Evolutionary conservation across 768 basidiomycete genomes (phyloP).

Genomic region (Infundibulicybe gibba): DNA sequence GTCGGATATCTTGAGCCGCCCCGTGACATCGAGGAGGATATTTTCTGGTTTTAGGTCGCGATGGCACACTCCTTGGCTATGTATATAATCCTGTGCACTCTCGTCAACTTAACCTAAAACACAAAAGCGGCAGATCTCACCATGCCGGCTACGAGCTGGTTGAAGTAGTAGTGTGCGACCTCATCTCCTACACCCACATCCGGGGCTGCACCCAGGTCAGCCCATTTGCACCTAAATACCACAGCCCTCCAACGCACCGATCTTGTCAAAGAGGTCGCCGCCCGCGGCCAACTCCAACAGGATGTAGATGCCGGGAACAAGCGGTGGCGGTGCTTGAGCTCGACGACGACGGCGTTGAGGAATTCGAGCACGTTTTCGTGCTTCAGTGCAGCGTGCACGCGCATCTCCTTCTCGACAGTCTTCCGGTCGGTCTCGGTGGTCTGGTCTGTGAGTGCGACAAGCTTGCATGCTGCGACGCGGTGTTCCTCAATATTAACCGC

Average conservation of each 20-base stretch:
- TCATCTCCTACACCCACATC: conserved; percentile 87
- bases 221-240: not conserved
- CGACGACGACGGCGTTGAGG: conserved; percentile 72
- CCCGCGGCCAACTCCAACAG: conserved; percentile 89
- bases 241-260: conserved; percentile 53
- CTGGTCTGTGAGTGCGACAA: conserved; percentile 60
- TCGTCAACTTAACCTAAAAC: not conserved
- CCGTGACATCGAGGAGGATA: conserved; percentile 77
- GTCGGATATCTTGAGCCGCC: conserved; percentile 89
- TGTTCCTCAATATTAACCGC: conserved; percentile 69
- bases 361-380: conserved; percentile 83
- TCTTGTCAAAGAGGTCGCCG: conserved; percentile 98
- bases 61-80: conserved; percentile 88
- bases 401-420: conserved; percentile 87
- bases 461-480: conserved; percentile 83
- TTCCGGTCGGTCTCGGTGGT: conserved; percentile 73
- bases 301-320: conserved; percentile 88
- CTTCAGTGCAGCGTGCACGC: conserved; percentile 78
- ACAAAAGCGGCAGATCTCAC: conserved; percentile 35
- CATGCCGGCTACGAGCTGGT: conserved; percentile 80
- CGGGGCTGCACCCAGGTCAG: conserved; percentile 45
- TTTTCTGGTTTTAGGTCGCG: conserved; percentile 98
- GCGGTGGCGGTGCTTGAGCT: conserved; percentile 47
- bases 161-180: conserved; percentile 87
- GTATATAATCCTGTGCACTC: conserved; percentile 67